Conservation (phyloP, 2,329 filamentous ascomycete species). For the Didymella pomorum region DNA sequence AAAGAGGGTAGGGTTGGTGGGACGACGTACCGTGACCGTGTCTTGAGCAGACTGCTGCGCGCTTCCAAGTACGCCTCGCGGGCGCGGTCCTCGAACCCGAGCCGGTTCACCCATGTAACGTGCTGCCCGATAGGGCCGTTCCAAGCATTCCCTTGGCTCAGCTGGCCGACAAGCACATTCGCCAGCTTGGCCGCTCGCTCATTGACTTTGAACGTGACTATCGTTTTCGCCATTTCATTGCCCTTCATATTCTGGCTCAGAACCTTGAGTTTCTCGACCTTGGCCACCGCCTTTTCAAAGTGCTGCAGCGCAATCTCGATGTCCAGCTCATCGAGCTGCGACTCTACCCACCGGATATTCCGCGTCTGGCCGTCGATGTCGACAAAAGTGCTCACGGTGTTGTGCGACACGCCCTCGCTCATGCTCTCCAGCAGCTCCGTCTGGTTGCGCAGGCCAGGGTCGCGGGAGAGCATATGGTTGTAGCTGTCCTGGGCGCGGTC, state of each 20-base stretch:
- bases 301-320: constrained; percentile 92
- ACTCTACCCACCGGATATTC: constrained; percentile 93
- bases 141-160: constrained; percentile 80
- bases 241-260: constrained; percentile 82
- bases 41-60: constrained; percentile 78
- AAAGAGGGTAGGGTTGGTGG: no score
- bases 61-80: constrained; percentile 86
- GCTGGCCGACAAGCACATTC: constrained; percentile 75
- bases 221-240: constrained; percentile 86
- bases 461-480: constrained; percentile 82
- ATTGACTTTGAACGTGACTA: constrained; percentile 90
- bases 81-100: constrained; percentile 90
- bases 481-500: constrained; percentile 85
- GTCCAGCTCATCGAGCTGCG: constrained; percentile 93
- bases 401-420: constrained; percentile 73
- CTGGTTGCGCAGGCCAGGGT: constrained; percentile 78
- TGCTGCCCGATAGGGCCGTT: constrained; percentile 80
- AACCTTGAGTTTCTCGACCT: constrained; percentile 83
- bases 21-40: constrained; percentile 74
- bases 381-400: constrained; percentile 77
- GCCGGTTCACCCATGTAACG: constrained; percentile 81
- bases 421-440: constrained; percentile 80
- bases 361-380: constrained; percentile 97
- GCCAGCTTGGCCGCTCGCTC: constrained; percentile 82
- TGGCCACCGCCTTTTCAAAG: constrained; percentile 83